Base-by-base conservation (phyloP, 495 filamentous ascomycete genomes). In the Penicillium dipodomyicola region DNA sequence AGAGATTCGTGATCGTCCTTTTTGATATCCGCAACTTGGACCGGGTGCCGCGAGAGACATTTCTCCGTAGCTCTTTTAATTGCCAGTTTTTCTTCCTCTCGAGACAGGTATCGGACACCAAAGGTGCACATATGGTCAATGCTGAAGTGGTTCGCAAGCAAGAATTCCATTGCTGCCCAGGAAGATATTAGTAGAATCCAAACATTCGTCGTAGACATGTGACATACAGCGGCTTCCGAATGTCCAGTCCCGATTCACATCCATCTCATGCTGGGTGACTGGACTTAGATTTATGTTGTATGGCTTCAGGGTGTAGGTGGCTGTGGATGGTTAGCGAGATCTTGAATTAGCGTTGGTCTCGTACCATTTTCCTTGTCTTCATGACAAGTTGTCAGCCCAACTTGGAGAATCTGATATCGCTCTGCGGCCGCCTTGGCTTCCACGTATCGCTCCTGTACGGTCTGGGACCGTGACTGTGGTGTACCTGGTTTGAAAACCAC, bases 201-300 rank as follows among this genome's bases (percentile, higher is more conserved):
- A 23, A 11, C 2, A 30, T 19, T n/a, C 3, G 5, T 10, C 3
- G 8, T 14, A 25, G 42, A 37, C 9, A 30, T 0, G 23, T 9
- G 15, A 58, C 69, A 57, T 73, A 82, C 80, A 73, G 54, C 76
- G 73, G 52, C 78, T 81, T 54, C 80, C 79, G 41, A 79, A 80
- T 15, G 74, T 67, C 57, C 80, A 80, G 47, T 77, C 76, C 23
- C 85, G 77, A 54, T 85, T 82, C 30, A 86, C 59, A 15, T 81
- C 77, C 42, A 84, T 58, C 32, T 65, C 70, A 27, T 76, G 73
- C 23, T 79, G 70, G 25, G 75, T 63, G 22, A 77, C 60, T 1
- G 89, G 87, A 47, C 72, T 86, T 27, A 93, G 59, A 51, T 79
- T 72, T 63, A 90, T 77, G 68, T 89, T 92, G 75, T 85, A 93